Evolutionary conservation across 192 early-diverging fungal genomes (phyloP), one percentile per base, ranked within the genome.

Genomic region (Backusella australiensis): DNA sequence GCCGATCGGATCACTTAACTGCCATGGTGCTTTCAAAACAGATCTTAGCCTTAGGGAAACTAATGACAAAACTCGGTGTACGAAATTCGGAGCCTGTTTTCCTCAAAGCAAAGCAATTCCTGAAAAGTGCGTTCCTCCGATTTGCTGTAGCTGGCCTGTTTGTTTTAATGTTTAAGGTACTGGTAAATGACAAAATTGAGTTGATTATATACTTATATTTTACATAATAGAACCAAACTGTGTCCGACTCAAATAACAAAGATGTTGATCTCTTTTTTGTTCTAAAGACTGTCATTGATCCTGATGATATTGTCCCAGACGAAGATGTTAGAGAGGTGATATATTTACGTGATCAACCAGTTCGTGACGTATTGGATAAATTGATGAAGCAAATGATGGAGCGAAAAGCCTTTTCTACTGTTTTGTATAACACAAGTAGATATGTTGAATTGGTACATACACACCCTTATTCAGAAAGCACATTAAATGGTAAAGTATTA

Each of bases 91-190:
- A 87, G 36, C 82, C 84, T 7, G 80, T 90, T 0, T 73, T 87
- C 41, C 72, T 85, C 19, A 83, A 83, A n/a, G 87, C 87, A 6
- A 84, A 74, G 44, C 82, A 78, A 34, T 90, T 90, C 75, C 76
- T 90, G 44, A 85, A 85, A 39, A 78, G 77, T 23, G 87, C 87
- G 0, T 88, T 90, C 59, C 74, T 86, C 19, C 82, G 81, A 38
- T 90, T 90, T 75, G 84, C 88, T 36, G 84, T 77, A 17, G 86
- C 85, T 69, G 89, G 89, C 14, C 79, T 90, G n/a, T 90, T 90
- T 82, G 86, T 90, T 1, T 79, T 90, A 19, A 83, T 90, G 26
- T 90, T 90, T 53, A 90, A 90, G 79, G 89, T 90, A 77, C 23
- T 21, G n/a, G 4, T 34, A 34, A 6, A 41, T 39, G 63, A 34